phyloP scores from a whole-genome alignment of 805 yeast genomes.

The Geotrichum ghanense region DNA sequence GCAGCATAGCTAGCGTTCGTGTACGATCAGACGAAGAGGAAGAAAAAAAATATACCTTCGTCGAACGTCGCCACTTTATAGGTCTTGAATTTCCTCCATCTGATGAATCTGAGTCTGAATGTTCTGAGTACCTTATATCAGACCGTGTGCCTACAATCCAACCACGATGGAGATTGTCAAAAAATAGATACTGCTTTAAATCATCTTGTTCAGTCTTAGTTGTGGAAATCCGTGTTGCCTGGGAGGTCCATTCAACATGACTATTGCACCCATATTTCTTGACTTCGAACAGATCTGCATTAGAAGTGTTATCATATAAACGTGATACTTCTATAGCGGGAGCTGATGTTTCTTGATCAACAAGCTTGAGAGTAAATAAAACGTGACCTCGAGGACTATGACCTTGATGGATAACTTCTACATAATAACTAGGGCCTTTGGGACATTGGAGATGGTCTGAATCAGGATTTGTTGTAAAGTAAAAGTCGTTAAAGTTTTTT shows the following conservation, averaged over 20 bases:
- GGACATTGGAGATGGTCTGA: slow-evolving; percentile 46
- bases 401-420: slow-evolving; percentile 16
- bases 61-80: slow-evolving; percentile 1
- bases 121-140: background rate
- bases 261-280: background rate
- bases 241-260: background rate
- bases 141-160: slow-evolving; percentile 9
- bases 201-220: background rate
- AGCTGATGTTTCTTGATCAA: slow-evolving; percentile 1
- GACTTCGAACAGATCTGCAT: background rate
- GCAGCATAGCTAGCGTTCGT: slow-evolving; percentile 7
- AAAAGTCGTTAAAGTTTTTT: slow-evolving; percentile 41
- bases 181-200: background rate
- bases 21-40: slow-evolving; percentile 3
- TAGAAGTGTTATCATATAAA: background rate
- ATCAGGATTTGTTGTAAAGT: slow-evolving; percentile 59
- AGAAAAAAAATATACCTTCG: slow-evolving; percentile 6
- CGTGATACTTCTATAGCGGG: background rate
- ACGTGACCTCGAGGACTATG: background rate
- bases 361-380: slow-evolving; percentile 6
- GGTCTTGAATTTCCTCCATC: background rate
- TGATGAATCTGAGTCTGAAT: background rate
- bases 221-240: background rate
- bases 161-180: background rate
- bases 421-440: slow-evolving; percentile 52